Conservation (phyloP, 768 basidiomycete species). For the Saitozyma sp. region DNA sequence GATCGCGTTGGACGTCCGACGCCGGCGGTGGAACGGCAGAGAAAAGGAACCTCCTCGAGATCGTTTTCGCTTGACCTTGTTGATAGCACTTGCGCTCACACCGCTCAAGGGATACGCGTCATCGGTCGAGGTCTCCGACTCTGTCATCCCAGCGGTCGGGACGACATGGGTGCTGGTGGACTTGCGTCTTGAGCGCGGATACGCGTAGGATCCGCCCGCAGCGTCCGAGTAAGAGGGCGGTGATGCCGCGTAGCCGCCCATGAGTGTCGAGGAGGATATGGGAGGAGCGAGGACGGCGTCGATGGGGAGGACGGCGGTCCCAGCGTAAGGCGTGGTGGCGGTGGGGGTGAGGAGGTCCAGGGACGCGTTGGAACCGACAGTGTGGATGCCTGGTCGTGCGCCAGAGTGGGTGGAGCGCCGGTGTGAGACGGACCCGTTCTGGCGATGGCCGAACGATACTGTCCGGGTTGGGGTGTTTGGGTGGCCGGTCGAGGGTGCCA, state of each 20-base stretch:
- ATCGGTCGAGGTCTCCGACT: conserved; percentile 24
- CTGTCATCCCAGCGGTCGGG: conserved; percentile 5
- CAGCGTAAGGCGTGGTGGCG: conserved; percentile 1
- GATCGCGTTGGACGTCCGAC: conserved; percentile 18
- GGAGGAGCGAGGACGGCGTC: not conserved
- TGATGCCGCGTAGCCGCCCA: conserved; percentile 7
- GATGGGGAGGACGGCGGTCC: conserved; percentile 5
- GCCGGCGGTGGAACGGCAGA: conserved; percentile 33
- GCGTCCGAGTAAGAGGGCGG: conserved; percentile 11
- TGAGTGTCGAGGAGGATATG: not conserved
- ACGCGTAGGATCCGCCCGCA: conserved; percentile 6
- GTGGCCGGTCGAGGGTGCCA: too few species aligned
- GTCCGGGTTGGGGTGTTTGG: not conserved
- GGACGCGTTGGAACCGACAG: conserved; percentile 23
- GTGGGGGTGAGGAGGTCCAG: conserved; percentile 19
- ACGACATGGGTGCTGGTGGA: conserved; percentile 14
- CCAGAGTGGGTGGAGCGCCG: not conserved
- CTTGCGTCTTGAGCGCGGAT: conserved; percentile 27
- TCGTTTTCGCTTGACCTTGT: conserved; percentile 24
- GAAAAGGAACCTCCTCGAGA: conserved; percentile 29
- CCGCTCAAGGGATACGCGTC: conserved; percentile 14
- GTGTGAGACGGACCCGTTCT: not conserved
- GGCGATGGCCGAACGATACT: conserved; percentile 8
- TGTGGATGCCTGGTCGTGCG: conserved; percentile 17
- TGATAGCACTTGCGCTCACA: not conserved